Conservation (phyloP, 148 eudicot genomes). For the Rhododendron griersonianum region DNA sequence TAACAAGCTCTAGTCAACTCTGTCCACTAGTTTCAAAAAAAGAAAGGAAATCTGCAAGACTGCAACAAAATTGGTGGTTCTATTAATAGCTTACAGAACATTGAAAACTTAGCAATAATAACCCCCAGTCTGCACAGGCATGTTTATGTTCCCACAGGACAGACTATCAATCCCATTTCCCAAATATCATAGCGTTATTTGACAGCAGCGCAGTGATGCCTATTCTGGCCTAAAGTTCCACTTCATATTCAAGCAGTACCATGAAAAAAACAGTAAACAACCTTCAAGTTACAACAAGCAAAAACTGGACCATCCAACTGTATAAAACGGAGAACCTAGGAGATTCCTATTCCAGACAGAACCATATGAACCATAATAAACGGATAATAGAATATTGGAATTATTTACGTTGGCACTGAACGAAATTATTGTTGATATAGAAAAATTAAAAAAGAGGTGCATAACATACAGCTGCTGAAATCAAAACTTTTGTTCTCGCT, state of each 20-base stretch:
- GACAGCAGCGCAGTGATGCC: background rate
- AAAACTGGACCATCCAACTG: background rate
- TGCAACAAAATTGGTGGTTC: background rate
- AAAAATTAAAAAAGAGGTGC: background rate
- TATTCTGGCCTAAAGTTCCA: background rate
- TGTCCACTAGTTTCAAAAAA: background rate
- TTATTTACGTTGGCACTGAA: background rate
- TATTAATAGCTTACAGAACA: background rate
- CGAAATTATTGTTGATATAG: background rate
- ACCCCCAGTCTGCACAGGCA: background rate
- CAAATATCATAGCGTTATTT: background rate
- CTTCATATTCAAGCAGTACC: background rate
- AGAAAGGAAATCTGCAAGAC: background rate
- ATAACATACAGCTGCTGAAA: conserved; percentile 48
- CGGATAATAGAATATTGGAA: background rate
- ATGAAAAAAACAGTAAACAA: background rate
- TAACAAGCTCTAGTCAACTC: background rate
- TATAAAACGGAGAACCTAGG: background rate
- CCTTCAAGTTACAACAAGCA: background rate
- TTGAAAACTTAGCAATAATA: background rate
- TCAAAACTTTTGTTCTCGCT: conserved; percentile 46
- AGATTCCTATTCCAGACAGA: background rate
- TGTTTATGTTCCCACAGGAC: background rate
- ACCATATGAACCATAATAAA: background rate
- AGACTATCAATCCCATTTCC: background rate